A percentile compares a stretch with the other conserved stretches of the same genome.
Evolutionary conservation across 2,329 filamentous ascomycete species (phyloP).

Genomic region (Myriosclerotinia duriaeana): DNA sequence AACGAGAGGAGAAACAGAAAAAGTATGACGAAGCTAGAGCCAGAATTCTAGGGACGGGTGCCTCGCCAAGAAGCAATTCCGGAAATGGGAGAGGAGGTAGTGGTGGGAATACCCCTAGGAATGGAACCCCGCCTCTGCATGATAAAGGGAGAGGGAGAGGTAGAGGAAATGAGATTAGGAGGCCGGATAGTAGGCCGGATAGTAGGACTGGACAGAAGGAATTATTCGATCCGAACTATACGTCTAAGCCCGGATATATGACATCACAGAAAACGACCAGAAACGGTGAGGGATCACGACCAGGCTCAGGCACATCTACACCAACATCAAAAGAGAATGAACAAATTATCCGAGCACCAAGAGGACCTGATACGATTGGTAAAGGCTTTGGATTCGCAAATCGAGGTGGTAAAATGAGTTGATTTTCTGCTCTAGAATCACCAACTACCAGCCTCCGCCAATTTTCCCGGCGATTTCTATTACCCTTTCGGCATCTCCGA

Average conservation of each 20-base stretch:
- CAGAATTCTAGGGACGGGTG: conserved; percentile 71
- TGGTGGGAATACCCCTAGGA: conserved; percentile 51
- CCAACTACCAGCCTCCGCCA: conserved; percentile 98
- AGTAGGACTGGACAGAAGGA: conserved; percentile 50
- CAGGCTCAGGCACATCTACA: conserved; percentile 47
- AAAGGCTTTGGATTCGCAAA: conserved; percentile 74
- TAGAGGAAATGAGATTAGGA: conserved; percentile 42
- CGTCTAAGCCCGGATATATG: conserved; percentile 58
- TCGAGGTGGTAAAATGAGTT: conserved; percentile 57
- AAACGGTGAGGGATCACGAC: conserved; percentile 44
- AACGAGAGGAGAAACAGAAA: conserved; percentile 84
- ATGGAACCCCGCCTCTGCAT: conserved; percentile 60
- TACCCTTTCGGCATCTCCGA: conserved; percentile 73
- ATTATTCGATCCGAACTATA: conserved; percentile 75
- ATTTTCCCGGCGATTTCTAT: conserved; percentile 87
- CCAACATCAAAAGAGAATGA: conserved; percentile 59
- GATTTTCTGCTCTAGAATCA: conserved; percentile 50
- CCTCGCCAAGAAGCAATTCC: conserved; percentile 43
- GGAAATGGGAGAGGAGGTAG: conserved; percentile 22
- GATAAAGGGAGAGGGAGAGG: conserved; percentile 50
- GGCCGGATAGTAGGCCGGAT: conserved; percentile 32
- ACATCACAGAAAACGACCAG: conserved; percentile 44
- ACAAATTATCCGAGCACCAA: conserved; percentile 70
- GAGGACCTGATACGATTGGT: conserved; percentile 74
- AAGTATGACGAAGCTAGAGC: conserved; percentile 87